Percentiles rank a stretch among this genome's conserved stretches.
These are phyloP conservation scores for Arthrobotrys musiformis DNA, from an alignment of 2,329 filamentous ascomycete species.

Conservation along the genomic window DNA sequence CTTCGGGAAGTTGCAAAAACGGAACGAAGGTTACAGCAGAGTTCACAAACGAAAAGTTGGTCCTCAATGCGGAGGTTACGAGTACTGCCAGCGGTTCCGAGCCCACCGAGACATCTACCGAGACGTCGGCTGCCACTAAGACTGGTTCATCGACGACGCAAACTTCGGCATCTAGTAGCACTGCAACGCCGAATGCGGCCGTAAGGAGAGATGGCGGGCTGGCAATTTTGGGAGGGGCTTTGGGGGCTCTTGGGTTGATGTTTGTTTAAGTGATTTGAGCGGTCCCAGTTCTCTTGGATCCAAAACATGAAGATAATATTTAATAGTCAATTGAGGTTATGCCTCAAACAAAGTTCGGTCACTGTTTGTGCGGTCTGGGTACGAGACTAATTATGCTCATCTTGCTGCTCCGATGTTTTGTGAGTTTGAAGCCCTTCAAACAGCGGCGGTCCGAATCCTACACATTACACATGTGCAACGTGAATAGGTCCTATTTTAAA, in stretches of 20 bases:
- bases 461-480: too few species aligned
- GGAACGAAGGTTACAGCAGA: slow-evolving; percentile 4
- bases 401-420: too few species aligned
- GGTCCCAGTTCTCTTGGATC: too few species aligned
- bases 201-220: not conserved
- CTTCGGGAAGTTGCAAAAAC: slow-evolving; percentile 24
- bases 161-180: not conserved
- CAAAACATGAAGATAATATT: too few species aligned
- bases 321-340: too few species aligned
- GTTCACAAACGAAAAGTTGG: slow-evolving; percentile 14
- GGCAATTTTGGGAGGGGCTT: slow-evolving; percentile 14
- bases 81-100: not conserved
- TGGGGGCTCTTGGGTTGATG: slow-evolving; percentile 28
- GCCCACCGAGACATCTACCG: slow-evolving; percentile 11
- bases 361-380: too few species aligned
- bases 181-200: slow-evolving; percentile 20
- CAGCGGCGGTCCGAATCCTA: too few species aligned
- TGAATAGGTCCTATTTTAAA: too few species aligned
- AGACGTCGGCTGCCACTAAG: too few species aligned
- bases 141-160: not conserved
- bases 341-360: too few species aligned
- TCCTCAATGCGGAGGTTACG: slow-evolving; percentile 32
- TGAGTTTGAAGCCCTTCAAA: too few species aligned
- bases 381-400: too few species aligned
- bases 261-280: slow-evolving; percentile 20